Base-by-base conservation (phyloP, 2,329 filamentous ascomycete species). In the Colletotrichum horii region DNA sequence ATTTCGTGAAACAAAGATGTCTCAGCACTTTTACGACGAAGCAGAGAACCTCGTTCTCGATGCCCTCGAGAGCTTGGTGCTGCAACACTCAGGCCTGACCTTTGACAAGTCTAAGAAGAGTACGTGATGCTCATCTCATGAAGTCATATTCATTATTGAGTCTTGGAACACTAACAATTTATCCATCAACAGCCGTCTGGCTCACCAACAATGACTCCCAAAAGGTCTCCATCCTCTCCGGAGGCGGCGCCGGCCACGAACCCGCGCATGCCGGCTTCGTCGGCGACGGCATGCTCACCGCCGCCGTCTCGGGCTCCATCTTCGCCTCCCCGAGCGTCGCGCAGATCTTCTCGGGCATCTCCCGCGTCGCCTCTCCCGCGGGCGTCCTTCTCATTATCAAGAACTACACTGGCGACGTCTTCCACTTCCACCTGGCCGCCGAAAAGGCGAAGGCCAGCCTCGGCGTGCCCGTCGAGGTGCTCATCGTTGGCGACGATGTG, bases 301-400 rank as follows among this genome's bases (percentile, higher is more conserved):
- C 89, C 43, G 90, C 91, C 3, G 91, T 93, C 2, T 91, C 91
- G 4, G 92, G 92, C 26, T 92, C 91, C 0, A 93, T 94, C 78
- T 94, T 94, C 80, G 92, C 92, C 5, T 91, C 89, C 3, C 92
- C 92, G 3, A 89, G 87, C 3, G 91, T 91, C 3, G 89, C 92
- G 79, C 92, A 94, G 81, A 88, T 94, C 64, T 86, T 91, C 66
- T 91, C 89, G 70, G 89, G 91, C 22, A 85, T 91, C 73, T 84
- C 89, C 71, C 85, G 89, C n/a, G 88, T 93, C 3, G 86, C 89
- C 28, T 88, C 86, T 22, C 87, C 89, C 32, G 88, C 89, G 78
- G 92, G 91, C 22, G 91, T 93, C 2, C 81, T 93, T 30, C 88
- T 94, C 19, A 87, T 94, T n/a, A 90, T 93, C 9, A 93, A 92